phyloP scores from a whole-genome alignment of 2,329 filamentous ascomycete genomes.

The Ilyonectria mors-panacis region DNA sequence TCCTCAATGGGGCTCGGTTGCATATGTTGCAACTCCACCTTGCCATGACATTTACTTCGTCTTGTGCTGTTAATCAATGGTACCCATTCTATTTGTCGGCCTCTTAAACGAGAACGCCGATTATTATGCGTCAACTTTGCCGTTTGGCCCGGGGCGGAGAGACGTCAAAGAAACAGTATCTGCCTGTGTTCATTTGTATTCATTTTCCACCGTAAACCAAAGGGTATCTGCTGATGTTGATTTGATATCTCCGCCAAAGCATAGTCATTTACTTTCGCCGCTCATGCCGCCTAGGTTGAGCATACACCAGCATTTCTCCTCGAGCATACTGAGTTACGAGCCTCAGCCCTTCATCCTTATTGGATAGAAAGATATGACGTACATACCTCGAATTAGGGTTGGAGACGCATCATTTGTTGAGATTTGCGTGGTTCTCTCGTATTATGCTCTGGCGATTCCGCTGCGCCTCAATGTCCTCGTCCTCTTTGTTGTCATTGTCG shows the following conservation, averaged over 20 bases:
- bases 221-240: slow-evolving; percentile 23
- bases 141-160: background rate
- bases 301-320: background rate
- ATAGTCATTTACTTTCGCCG: background rate
- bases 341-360: background rate
- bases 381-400: background rate
- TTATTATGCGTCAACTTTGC: background rate
- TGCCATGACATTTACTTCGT: too few species aligned
- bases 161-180: background rate
- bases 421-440: background rate
- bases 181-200: background rate
- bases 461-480: background rate
- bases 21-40: too few species aligned
- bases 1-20: too few species aligned
- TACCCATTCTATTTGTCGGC: too few species aligned
- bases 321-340: background rate
- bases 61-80: too few species aligned
- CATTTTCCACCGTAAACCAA: background rate
- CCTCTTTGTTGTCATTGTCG: background rate
- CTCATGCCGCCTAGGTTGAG: background rate
- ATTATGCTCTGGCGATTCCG: background rate
- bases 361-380: background rate
- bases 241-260: background rate
- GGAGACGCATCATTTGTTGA: background rate
- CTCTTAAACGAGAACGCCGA: too few species aligned